These are phyloP conservation scores for Clitoria ternatea DNA, from an alignment of 306 rosid genomes.

Conservation along the genomic window DNA sequence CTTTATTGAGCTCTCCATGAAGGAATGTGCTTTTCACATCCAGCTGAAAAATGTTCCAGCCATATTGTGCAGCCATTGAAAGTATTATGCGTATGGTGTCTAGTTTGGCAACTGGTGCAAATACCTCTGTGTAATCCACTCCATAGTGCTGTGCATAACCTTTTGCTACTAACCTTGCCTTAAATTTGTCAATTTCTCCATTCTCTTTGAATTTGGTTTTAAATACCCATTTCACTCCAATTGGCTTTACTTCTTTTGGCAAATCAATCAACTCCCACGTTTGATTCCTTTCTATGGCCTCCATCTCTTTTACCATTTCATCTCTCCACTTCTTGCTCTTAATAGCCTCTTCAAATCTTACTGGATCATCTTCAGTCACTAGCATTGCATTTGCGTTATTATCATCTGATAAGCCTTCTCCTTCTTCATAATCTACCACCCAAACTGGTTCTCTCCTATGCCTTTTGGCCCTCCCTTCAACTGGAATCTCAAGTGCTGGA, in stretches of 20 bases:
- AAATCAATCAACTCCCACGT: neutral
- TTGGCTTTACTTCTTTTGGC: neutral
- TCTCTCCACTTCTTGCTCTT: neutral
- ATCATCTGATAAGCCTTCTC: too few species aligned
- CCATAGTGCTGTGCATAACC: too few species aligned
- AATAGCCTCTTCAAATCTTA: too few species aligned
- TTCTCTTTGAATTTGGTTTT: too few species aligned
- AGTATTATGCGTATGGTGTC: neutral
- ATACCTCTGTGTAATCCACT: neutral
- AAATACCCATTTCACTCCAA: too few species aligned
- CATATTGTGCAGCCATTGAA: neutral
- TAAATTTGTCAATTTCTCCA: neutral
- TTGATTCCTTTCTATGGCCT: neutral
- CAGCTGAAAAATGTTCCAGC: too few species aligned
- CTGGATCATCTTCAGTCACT: too few species aligned
- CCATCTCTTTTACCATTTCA: neutral
- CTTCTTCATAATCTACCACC: too few species aligned
- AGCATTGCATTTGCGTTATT: too few species aligned
- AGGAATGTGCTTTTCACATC: neutral
- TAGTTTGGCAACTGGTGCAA: neutral
- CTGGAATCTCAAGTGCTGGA: too few species aligned
- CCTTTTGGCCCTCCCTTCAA: too few species aligned
- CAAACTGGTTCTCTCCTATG: too few species aligned
- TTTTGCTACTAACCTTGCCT: neutral
- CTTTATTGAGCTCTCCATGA: neutral